Evolutionary conservation across 164 flowering plant genomes (phyloP), one percentile per base, ranked within the genome.

Genomic region (Magnolia officinalis): DNA sequence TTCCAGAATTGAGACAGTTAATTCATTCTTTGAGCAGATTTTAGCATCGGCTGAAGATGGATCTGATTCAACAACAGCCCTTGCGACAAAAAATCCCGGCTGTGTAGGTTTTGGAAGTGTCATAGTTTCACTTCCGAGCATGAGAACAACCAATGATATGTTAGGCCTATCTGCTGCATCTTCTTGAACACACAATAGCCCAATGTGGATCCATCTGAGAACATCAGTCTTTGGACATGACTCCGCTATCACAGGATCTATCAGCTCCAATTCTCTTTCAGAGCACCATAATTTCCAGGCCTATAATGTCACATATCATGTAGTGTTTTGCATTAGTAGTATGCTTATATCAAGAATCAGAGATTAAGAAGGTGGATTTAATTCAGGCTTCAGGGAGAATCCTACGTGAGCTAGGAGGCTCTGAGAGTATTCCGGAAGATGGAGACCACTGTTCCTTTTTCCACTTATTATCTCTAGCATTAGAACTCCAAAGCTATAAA

Each of bases 401-500:
- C 71, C 49, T 63, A 71, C 75, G 50, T 72, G 50, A 50, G 8
- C 31, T n/a, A 71, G 29, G 11, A 71, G 74, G 61, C 67, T 72
- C 19, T n/a, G 31, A 23, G 52, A 20, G 6, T 61, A 20, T 24
- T 45, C 73, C 16, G 66, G 18, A 7, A 45, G 31, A 61, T 10
- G 11, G 61, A 70, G 61, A 64, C 70, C 16, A 6, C 11, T 11
- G 49, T 72, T 71, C 74, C 49, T 77, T 24, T 51, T 64, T 6
- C 79, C 79, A 19, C 45, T 77, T 19, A 77, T 63, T 19, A 77
- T 77, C 75, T 77, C 79, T 4, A 77, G 63, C 23, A 77, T 26
- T 16, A 77, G n/a, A 64, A 77, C 71, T 50, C 79, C 75, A 64
- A 77, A 77, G 20, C 75, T 51, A 11, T 13, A 77, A 4, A 77